These are phyloP conservation scores for Metarhizium rileyi DNA, from an alignment of 2,329 filamentous ascomycete genomes.

Conservation along the genomic window DNA sequence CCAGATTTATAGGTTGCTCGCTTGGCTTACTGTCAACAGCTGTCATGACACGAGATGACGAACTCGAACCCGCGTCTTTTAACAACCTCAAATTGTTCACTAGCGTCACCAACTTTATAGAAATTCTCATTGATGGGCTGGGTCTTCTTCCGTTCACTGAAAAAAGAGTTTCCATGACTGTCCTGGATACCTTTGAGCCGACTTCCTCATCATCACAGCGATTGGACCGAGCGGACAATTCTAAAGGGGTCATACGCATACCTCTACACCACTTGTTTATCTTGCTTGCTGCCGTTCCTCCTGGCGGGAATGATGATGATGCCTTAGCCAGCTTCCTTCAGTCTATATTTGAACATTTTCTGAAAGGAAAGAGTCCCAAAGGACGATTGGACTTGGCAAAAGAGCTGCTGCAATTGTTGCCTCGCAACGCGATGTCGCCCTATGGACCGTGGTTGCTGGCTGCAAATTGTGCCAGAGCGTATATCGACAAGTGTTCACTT, in stretches of 20 bases:
- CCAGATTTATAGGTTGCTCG: conserved; percentile 64
- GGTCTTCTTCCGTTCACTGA: conserved; percentile 55
- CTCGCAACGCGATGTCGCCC: conserved; percentile 33
- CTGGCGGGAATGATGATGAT: conserved; percentile 37
- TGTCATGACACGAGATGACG: not conserved
- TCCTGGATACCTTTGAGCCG: conserved; percentile 49
- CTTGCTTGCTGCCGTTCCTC: conserved; percentile 44
- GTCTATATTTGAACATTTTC: conserved; percentile 48
- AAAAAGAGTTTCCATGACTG: conserved; percentile 42
- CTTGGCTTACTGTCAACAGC: conserved; percentile 59
- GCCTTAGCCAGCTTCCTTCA: conserved; percentile 36
- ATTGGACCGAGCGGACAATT: conserved; percentile 40
- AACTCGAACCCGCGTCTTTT: conserved; percentile 3
- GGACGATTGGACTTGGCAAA: conserved; percentile 35
- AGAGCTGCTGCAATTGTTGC: conserved; percentile 41
- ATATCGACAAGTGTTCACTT: conserved; percentile 25
- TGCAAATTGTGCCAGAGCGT: conserved; percentile 34
- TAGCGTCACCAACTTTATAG: conserved; percentile 41
- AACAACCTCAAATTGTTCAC: conserved; percentile 42
- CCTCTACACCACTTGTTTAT: conserved; percentile 58
- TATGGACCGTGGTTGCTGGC: conserved; percentile 43
- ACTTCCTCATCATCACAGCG: conserved; percentile 58
- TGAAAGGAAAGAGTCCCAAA: conserved; percentile 37
- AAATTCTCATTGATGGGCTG: conserved; percentile 39
- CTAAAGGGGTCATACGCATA: conserved; percentile 40